Evolutionary conservation across 2,329 filamentous ascomycete species (phyloP), one percentile per base, ranked within the genome.

Genomic region (Sporothrix variecibatus): DNA sequence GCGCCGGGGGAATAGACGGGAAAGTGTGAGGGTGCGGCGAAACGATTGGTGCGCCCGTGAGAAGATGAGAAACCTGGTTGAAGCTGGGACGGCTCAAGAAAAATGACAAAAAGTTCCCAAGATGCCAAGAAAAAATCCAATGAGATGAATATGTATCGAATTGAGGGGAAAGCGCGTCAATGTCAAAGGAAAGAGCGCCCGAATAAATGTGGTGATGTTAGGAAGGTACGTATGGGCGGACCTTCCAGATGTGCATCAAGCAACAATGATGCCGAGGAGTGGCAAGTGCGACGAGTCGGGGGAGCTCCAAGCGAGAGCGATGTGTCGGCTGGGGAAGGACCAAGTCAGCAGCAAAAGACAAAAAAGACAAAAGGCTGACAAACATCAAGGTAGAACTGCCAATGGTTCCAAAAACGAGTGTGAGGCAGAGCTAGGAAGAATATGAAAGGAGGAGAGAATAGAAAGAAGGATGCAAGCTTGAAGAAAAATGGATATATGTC

Each of bases 241-340:
- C 17, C 15, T 8, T 34, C 28, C 28, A 60, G 20, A 20, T 34
- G 56, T 15, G 15, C 43, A 56, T 28, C n/a, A 56, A 23, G 38
- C n/a, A 23, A 43, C 62, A 17, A 67, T 28, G 23, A 15, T 43
- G 62, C 62, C 62, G 62, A 67, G 62, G 34, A 46, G 62, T 67
- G 62, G 38, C 62, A 67, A 67, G 62, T 46, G 62, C 62, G 38
- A 67, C 62, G 62, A 46, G 62, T 67, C 62, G 23, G 38, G 9
- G 23, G n/a, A 38, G 58, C 58, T 40, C 20, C 53, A 26, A 58
- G 53, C 51, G 51, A 64, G n/a, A n/a, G 31, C 58, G 34, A 43
- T 1, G 3, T 17, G 15, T 34, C 3, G 26, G 43, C 23, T 20
- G 23, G 38, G 34, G 11, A n/a, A 46, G 40, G 12, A 67, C 12